Conservation (phyloP, 352 stramenopile species). For the Pythium monospermum region DNA sequence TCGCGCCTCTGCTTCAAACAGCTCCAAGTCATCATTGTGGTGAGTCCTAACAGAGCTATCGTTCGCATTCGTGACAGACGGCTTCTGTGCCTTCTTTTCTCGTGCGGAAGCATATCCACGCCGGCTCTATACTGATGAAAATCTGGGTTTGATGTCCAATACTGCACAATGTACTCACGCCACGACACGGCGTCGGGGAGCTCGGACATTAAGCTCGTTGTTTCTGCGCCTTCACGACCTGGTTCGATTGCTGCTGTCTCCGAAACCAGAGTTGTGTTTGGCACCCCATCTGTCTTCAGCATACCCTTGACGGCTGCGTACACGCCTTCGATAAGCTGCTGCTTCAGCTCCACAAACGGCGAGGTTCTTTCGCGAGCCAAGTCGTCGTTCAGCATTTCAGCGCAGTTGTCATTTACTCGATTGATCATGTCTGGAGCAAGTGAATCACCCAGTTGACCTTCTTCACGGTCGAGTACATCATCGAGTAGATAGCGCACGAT, state of each 20-base stretch:
- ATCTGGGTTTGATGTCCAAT: background rate
- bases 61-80: background rate
- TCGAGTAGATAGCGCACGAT: slow-evolving; percentile 6
- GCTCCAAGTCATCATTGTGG: background rate
- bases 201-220: background rate
- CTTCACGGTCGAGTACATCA: slow-evolving; percentile 5
- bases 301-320: too few species aligned
- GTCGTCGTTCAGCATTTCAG: too few species aligned
- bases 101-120: background rate
- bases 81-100: background rate
- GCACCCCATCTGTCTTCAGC: too few species aligned
- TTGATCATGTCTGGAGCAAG: slow-evolving; percentile 4
- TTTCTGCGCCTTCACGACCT: too few species aligned
- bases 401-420: too few species aligned
- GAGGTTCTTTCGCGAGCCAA: too few species aligned
- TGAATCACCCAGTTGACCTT: background rate
- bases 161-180: background rate
- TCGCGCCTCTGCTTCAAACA: background rate
- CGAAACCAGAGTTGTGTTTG: too few species aligned
- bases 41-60: background rate
- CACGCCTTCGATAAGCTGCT: too few species aligned
- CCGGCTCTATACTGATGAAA: background rate
- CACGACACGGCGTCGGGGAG: background rate
- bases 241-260: too few species aligned
- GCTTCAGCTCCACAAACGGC: too few species aligned